Conservation (phyloP, 495 filamentous ascomycete genomes). For the Talaromyces stipitatus region DNA sequence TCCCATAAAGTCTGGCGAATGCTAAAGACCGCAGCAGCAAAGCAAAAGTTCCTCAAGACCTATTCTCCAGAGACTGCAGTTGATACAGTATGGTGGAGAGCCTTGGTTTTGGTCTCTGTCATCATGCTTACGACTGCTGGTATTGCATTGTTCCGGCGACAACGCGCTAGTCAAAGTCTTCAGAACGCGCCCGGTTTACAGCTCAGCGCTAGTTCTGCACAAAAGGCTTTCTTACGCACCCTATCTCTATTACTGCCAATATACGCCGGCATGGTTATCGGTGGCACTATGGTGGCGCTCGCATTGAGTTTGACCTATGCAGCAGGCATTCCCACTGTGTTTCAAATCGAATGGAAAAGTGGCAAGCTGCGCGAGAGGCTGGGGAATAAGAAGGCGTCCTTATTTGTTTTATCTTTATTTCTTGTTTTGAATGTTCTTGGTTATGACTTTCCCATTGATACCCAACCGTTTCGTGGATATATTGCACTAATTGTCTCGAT, state of each 20-base stretch:
- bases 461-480: constrained; percentile 36
- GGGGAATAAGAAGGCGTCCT: constrained; percentile 21
- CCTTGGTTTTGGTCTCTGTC: not conserved
- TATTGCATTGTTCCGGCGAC: constrained; percentile 1
- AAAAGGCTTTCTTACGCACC: constrained; percentile 17
- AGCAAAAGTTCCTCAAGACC: constrained; percentile 4
- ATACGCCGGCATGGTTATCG: constrained; percentile 49
- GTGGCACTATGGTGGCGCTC: constrained; percentile 45
- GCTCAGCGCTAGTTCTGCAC: constrained; percentile 8
- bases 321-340: constrained; percentile 28
- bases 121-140: constrained; percentile 2
- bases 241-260: constrained; percentile 43
- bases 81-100: constrained; percentile 6
- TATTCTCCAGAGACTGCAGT: constrained; percentile 6
- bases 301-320: constrained; percentile 38
- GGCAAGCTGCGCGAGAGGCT: constrained; percentile 13
- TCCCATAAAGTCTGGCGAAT: constrained; percentile 8
- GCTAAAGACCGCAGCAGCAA: constrained; percentile 1
- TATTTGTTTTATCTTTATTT: constrained; percentile 18
- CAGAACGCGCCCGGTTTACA: not conserved
- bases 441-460: constrained; percentile 25
- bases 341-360: constrained; percentile 7
- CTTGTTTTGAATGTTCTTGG: constrained; percentile 25
- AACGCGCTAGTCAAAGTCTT: not conserved
- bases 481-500: constrained; percentile 33